Evolutionary conservation across 768 basidiomycete genomes (phyloP).

Genomic region (Pleurotus sapidus): DNA sequence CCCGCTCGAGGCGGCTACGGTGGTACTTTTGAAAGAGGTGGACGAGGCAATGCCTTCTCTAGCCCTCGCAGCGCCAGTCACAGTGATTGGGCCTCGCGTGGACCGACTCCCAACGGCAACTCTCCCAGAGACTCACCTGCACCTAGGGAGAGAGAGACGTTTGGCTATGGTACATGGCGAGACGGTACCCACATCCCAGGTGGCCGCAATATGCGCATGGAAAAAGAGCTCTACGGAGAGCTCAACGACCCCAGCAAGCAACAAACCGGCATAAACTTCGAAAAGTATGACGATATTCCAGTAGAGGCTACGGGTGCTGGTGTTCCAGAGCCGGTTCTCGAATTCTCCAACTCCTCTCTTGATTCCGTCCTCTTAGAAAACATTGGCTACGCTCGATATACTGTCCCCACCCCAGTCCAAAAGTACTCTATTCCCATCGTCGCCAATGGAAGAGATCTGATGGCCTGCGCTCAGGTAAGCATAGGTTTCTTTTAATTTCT

Average conservation of each 20-base stretch:
- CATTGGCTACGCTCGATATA: conserved; percentile 89
- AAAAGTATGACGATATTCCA: conserved; percentile 99
- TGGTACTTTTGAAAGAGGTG: conserved; percentile 36
- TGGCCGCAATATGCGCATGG: conserved; percentile 78
- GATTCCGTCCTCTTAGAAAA: conserved; percentile 95
- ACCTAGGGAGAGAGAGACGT: conserved; percentile 51
- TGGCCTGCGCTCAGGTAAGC: conserved; percentile 90
- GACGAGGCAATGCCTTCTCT: conserved; percentile 37
- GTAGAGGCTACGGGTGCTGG: conserved; percentile 97
- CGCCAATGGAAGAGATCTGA: conserved; percentile 81
- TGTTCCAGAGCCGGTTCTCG: conserved; percentile 91
- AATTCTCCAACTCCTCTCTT: conserved; percentile 86
- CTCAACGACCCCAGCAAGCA: conserved; percentile 77
- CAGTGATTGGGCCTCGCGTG: conserved; percentile 39
- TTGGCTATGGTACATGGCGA: conserved; percentile 79
- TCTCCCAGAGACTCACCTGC: conserved; percentile 36
- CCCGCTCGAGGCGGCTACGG: conserved; percentile 45
- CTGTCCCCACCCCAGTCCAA: conserved; percentile 96
- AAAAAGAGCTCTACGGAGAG: conserved; percentile 96
- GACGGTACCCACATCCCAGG: conserved; percentile 89
- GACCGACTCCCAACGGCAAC: conserved; percentile 34
- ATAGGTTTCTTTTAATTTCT: conserved; percentile 11
- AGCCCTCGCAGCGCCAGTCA: conserved; percentile 39
- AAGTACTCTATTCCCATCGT: conserved; percentile 99
- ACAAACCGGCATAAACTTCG: conserved; percentile 98